Percentiles rank a stretch among this genome's conserved stretches.
phyloP scores from a whole-genome alignment of 169 alveolate species.

The Amoebophrya sp. region DNA sequence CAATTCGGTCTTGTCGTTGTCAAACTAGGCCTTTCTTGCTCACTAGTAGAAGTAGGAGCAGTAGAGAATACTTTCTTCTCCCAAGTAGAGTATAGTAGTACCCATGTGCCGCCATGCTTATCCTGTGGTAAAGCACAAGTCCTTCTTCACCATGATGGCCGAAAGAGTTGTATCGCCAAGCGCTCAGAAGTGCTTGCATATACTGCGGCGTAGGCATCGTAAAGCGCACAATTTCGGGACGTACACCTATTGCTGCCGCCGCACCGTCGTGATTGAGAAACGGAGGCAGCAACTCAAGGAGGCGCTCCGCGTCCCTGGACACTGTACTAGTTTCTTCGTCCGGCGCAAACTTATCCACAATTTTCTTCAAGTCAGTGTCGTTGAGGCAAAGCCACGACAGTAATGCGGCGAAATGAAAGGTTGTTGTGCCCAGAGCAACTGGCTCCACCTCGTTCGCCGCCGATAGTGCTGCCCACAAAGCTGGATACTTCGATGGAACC shows the following conservation, averaged over 20 bases:
- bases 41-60: too few relatives aligned
- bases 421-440: not conserved
- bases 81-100: too few relatives aligned
- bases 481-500: not conserved
- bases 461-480: not conserved
- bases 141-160: constrained; percentile 30
- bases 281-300: not conserved
- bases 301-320: not conserved
- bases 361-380: not conserved
- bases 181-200: constrained; percentile 12
- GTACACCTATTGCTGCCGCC: not conserved
- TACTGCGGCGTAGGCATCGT: too few relatives aligned
- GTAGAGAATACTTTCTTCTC: too few relatives aligned
- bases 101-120: constrained; percentile 13
- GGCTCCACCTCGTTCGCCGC: not conserved
- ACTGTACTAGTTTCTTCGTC: not conserved
- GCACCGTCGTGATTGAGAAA: not conserved
- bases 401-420: not conserved
- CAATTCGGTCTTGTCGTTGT: too few relatives aligned
- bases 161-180: constrained; percentile 39
- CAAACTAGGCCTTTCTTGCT: too few relatives aligned
- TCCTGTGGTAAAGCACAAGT: not conserved
- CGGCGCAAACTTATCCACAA: not conserved
- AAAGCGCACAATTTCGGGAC: too few relatives aligned
- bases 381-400: not conserved